Evolutionary conservation across 2,329 filamentous ascomycete genomes (phyloP).

Genomic region (Alternaria longipes): DNA sequence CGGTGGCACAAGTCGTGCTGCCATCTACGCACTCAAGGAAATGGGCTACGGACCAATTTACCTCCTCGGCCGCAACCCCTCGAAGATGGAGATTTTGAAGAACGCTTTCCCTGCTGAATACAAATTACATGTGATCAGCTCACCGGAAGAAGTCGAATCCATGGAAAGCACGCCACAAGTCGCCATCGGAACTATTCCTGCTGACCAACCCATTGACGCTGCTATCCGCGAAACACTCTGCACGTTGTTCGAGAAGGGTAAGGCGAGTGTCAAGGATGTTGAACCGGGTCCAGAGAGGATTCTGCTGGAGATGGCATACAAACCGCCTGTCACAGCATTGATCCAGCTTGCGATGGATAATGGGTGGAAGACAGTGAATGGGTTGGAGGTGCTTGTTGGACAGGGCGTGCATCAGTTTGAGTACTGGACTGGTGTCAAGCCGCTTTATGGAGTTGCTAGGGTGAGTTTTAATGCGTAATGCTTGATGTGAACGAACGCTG

Average conservation of each 20-base stretch:
- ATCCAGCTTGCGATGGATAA: conserved; percentile 83
- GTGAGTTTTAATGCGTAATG: conserved; percentile 48
- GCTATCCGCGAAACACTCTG: conserved; percentile 72
- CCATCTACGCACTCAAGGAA: conserved; percentile 84
- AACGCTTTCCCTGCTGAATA: conserved; percentile 78
- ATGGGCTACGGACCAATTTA: conserved; percentile 89
- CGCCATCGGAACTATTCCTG: conserved; percentile 90
- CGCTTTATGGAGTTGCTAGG: conserved; percentile 75
- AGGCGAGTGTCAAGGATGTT: conserved; percentile 20
- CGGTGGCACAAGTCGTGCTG: conserved; percentile 90
- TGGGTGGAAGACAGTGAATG: conserved; percentile 85
- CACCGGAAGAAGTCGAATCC: conserved; percentile 59
- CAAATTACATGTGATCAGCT: conserved; percentile 66
- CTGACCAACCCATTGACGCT: conserved; percentile 81
- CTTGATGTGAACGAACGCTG: background rate
- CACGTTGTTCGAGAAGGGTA: conserved; percentile 58
- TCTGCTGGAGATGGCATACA: conserved; percentile 96
- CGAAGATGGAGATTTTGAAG: conserved; percentile 73
- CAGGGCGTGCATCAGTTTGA: conserved; percentile 89
- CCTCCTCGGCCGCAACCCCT: conserved; percentile 78
- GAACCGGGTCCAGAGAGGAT: conserved; percentile 55
- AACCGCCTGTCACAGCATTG: conserved; percentile 80
- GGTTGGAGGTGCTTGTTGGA: conserved; percentile 86
- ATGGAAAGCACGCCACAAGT: conserved; percentile 68
- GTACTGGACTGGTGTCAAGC: conserved; percentile 83